phyloP scores from a whole-genome alignment of 1,284 basidiomycete species.

The Thecaphora thlaspeos region DNA sequence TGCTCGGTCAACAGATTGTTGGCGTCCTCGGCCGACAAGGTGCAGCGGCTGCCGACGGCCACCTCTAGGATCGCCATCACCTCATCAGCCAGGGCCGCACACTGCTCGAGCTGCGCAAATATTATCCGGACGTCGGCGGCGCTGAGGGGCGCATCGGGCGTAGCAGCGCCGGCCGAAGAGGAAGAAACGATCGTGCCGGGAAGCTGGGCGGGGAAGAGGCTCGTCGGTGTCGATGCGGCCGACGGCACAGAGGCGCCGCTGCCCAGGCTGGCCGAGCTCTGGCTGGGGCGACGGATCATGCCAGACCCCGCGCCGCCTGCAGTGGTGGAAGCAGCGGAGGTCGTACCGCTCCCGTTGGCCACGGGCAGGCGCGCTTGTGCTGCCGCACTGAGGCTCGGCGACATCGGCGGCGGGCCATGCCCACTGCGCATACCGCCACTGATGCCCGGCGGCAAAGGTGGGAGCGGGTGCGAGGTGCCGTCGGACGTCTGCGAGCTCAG shows the following conservation, averaged over 20 bases:
- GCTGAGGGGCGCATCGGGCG: slow-evolving; percentile 63
- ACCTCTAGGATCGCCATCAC: slow-evolving; percentile 62
- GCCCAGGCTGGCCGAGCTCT: not conserved
- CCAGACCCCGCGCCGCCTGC: too few species aligned
- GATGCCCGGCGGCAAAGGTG: slow-evolving; percentile 1
- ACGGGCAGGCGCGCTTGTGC: too few species aligned
- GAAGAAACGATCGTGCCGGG: slow-evolving; percentile 4
- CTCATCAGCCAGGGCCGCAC: slow-evolving; percentile 70
- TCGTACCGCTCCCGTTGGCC: too few species aligned
- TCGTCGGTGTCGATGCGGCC: too few species aligned
- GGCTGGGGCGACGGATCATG: not conserved
- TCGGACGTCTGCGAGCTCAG: slow-evolving; percentile 46
- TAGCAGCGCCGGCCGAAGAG: slow-evolving; percentile 7
- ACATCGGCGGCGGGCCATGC: not conserved
- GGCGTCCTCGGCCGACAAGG: slow-evolving; percentile 20
- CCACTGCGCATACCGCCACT: not conserved
- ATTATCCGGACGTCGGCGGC: slow-evolving; percentile 71
- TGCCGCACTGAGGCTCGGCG: too few species aligned
- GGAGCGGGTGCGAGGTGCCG: slow-evolving; percentile 1
- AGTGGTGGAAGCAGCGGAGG: too few species aligned
- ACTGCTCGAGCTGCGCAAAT: slow-evolving; percentile 75
- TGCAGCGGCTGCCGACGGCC: slow-evolving; percentile 49
- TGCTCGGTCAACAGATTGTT: slow-evolving; percentile 14
- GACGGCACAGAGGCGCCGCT: not conserved
- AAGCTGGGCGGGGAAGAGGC: not conserved